Percentiles rank a stretch among this genome's conserved stretches.
phyloP scores from a whole-genome alignment of 495 filamentous ascomycete genomes.

The Trichoderma gamsii region DNA sequence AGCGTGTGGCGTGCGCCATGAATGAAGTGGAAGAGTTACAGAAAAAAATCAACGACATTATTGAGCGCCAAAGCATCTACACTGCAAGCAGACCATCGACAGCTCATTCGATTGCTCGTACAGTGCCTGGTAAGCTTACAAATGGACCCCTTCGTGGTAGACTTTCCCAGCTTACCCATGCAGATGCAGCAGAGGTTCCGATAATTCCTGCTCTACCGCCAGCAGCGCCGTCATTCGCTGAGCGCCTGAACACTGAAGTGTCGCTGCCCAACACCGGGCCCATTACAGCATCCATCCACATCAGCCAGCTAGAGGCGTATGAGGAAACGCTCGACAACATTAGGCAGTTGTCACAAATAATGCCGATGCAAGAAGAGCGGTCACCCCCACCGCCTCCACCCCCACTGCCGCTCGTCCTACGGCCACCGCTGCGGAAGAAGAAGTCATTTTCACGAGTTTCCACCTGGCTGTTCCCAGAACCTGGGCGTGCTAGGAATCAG shows the following conservation, averaged over 20 bases:
- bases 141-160: background rate
- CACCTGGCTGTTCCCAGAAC: constrained; percentile 45
- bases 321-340: constrained; percentile 19
- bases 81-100: constrained; percentile 44
- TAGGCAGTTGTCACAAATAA: background rate
- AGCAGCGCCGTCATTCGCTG: constrained; percentile 44
- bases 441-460: constrained; percentile 53
- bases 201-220: constrained; percentile 41
- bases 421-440: constrained; percentile 48
- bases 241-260: constrained; percentile 33
- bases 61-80: constrained; percentile 49
- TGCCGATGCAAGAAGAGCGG: constrained; percentile 1
- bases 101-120: constrained; percentile 26
- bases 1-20: constrained; percentile 47
- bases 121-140: constrained; percentile 7
- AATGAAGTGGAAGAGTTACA: constrained; percentile 47
- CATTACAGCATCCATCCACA: constrained; percentile 3
- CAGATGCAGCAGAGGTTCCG: constrained; percentile 41
- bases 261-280: constrained; percentile 2
- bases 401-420: constrained; percentile 46
- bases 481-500: constrained; percentile 30
- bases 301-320: constrained; percentile 2
- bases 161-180: background rate
- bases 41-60: constrained; percentile 45
- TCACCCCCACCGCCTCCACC: constrained; percentile 40